Evolutionary conservation across 805 yeast species (phyloP).

Genomic region (Tetrapisispora arboricola): DNA sequence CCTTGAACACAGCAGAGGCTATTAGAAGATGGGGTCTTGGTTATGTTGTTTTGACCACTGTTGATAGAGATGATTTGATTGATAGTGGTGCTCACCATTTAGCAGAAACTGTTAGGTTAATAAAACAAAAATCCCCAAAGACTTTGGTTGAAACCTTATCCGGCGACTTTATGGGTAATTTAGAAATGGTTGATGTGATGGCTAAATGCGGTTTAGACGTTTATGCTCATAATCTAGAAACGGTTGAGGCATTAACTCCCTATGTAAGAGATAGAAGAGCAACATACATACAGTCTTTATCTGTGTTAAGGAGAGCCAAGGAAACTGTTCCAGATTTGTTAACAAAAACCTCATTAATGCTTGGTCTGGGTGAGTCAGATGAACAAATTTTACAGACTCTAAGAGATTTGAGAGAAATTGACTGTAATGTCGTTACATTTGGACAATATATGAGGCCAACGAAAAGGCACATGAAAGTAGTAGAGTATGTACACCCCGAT

Average conservation of each 20-base stretch:
- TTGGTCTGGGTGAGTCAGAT: conserved; percentile 94
- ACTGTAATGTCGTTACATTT: conserved; percentile 92
- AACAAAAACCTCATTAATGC: conserved; percentile 91
- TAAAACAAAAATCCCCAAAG: conserved; percentile 82
- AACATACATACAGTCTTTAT: conserved; percentile 77
- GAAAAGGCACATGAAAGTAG: conserved; percentile 96
- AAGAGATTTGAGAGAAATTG: conserved; percentile 59
- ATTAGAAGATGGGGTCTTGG: conserved; percentile 97
- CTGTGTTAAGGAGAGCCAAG: conserved; percentile 76
- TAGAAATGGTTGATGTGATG: conserved; percentile 65
- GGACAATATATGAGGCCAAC: conserved; percentile 99
- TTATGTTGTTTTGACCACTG: conserved; percentile 93
- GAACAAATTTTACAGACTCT: conserved; percentile 74
- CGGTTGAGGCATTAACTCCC: conserved; percentile 92
- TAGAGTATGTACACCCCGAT: conserved; percentile 87
- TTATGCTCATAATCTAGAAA: conserved; percentile 93
- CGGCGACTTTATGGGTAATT: conserved; percentile 92
- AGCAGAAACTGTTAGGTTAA: conserved; percentile 73
- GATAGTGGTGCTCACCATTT: conserved; percentile 94
- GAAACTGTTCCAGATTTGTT: conserved; percentile 59
- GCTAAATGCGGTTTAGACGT: conserved; percentile 89
- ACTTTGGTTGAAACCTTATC: conserved; percentile 86
- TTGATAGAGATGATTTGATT: conserved; percentile 85
- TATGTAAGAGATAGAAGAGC: conserved; percentile 95
- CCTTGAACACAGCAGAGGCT: conserved; percentile 96